A percentile compares a stretch with the other conserved stretches of the same genome.
Conservation (phyloP, 1,284 basidiomycete species). For the Naganishia liquefaciens region DNA sequence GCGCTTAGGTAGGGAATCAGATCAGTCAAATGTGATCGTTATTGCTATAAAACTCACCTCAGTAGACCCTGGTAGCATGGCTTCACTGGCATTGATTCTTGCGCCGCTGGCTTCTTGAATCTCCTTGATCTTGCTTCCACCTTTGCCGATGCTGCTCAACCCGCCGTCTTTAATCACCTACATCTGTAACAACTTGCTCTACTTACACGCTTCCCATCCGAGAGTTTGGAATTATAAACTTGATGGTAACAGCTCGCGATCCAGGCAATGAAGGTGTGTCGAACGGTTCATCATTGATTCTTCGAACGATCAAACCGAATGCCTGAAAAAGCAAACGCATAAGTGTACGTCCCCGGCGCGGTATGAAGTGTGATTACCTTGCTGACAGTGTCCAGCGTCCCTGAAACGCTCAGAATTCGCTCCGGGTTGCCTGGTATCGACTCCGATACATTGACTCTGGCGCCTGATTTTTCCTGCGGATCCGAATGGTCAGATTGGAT, state of each 20-base stretch:
- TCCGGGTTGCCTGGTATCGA: conserved; percentile 97
- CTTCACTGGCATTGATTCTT: conserved; percentile 91
- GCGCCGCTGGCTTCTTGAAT: conserved; percentile 99
- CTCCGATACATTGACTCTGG: conserved; percentile 91
- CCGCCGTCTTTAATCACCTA: neutral
- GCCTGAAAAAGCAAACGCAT: conserved; percentile 62
- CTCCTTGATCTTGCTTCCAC: conserved; percentile 97
- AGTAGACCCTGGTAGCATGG: conserved; percentile 98
- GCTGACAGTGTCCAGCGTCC: conserved; percentile 95
- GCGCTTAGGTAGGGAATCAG: conserved; percentile 60
- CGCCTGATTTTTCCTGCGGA: conserved; percentile 64
- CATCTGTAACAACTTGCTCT: neutral
- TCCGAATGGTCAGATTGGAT: too few relatives aligned
- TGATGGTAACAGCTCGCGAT: conserved; percentile 96
- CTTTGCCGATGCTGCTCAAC: conserved; percentile 74
- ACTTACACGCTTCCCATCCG: conserved; percentile 90
- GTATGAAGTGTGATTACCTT: conserved; percentile 65
- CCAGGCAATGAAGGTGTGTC: conserved; percentile 96
- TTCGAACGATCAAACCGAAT: conserved; percentile 95
- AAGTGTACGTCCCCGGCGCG: conserved; percentile 6
- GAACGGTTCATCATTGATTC: conserved; percentile 99
- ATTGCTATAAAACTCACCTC: conserved; percentile 63
- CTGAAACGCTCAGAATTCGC: conserved; percentile 94
- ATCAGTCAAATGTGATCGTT: neutral
- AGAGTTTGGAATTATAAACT: conserved; percentile 99